A percentile compares a stretch with the other conserved stretches of the same genome.
Evolutionary conservation across 192 early-diverging fungal genomes (phyloP).

Genomic region (Chytriomyces confervae): DNA sequence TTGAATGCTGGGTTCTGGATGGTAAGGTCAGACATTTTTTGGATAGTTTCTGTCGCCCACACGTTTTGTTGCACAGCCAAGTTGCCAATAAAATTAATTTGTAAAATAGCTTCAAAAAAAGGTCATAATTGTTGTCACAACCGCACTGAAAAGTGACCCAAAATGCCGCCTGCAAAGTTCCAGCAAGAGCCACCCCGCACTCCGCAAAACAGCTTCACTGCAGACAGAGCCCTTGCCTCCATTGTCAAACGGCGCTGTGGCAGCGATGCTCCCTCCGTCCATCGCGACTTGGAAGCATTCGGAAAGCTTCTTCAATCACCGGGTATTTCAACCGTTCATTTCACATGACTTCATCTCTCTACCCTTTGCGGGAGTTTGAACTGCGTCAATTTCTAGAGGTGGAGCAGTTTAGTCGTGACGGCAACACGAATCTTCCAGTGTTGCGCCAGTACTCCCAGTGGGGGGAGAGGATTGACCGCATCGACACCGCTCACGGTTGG

Average conservation of each 20-base stretch:
- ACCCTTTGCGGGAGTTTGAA: not conserved
- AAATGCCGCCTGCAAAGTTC: not conserved
- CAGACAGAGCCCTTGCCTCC: conserved; percentile 8
- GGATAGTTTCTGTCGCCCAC: no score
- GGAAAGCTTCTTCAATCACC: conserved; percentile 5
- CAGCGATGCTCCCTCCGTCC: not conserved
- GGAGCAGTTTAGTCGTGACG: conserved; percentile 51
- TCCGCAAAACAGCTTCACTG: conserved; percentile 8
- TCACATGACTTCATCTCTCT: not conserved
- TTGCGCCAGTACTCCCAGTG: conserved; percentile 74
- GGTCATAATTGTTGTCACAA: no score
- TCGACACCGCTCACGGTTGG: conserved; percentile 68
- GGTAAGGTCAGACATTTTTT: not conserved
- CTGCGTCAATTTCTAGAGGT: conserved; percentile 45
- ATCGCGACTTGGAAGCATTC: not conserved
- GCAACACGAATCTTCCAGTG: conserved; percentile 66
- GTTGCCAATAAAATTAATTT: no score
- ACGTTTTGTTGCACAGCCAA: no score
- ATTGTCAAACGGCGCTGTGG: conserved; percentile 1
- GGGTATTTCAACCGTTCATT: not conserved
- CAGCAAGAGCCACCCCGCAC: not conserved
- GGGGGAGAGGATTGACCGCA: conserved; percentile 68
- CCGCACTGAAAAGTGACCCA: no score
- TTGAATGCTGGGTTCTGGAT: not conserved
- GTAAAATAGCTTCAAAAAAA: no score